Evolutionary conservation across 1,139 yeast genomes (phyloP), one percentile per base, ranked within the genome.

Genomic region (Kazachstania sp.): DNA sequence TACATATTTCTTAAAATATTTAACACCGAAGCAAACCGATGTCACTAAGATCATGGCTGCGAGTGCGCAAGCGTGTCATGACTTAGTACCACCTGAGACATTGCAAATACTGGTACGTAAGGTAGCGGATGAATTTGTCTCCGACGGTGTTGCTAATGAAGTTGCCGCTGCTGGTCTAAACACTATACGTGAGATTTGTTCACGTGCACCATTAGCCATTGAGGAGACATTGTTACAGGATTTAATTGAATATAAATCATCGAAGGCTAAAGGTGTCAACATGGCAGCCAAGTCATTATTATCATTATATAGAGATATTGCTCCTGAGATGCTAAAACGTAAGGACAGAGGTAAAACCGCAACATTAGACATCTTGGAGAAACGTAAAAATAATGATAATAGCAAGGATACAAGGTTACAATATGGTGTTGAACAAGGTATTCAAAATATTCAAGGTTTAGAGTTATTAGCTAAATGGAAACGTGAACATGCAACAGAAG

Each of bases 21-120:
- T 92, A 59, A 90, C 96, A 2, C 97, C 98, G 43, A 90, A 90
- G 66, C 97, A 92, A 68, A 74, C 81, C 49, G 86, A 90, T 58
- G 98, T 92, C 43, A 94, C 99, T 1, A 95, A 88, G 67, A 82
- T 92, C 53, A 78, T 92, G 86, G 97, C 98, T 12, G 95, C 97
- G 4, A 76, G 86, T 44, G 99, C 97, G 0, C 98, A 94, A 69
- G 88, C 97, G 0, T 79, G 95, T 30, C 99, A 92, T 64, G 97
- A 94, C 61, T 74, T 90, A 61, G 96, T 92, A 7, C 98, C 99
- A 31, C 98, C 98, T 1, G 98, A 94, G 64, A 79, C 81, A 13
- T 78, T 92, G 49, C 71, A 77, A 43, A 81, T 84, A 44, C 79
- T 92, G 55, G 83, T 92, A 9, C 78, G 95, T 51, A 92, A 90